Base-by-base conservation (phyloP, 306 rosid species). In the Castanospermum australe region DNA sequence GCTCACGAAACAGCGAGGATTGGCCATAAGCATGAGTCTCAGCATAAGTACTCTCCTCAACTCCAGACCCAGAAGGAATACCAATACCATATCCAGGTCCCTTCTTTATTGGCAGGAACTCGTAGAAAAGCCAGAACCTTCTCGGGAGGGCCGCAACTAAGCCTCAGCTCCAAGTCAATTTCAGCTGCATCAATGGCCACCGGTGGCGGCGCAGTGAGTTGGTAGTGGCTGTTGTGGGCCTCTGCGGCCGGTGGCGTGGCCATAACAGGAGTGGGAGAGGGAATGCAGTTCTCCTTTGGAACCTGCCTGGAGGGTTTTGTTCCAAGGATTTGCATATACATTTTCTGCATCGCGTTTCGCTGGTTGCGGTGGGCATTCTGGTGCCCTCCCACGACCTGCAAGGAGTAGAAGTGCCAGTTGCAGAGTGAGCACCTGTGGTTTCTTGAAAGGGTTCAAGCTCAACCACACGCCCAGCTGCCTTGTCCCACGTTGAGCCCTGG, bases 351-450 rank as follows among this genome's bases (percentile, higher is more conserved):
- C 20, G 25, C 71, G 10, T 45, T 62, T 6, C 63, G 41, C 2
- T 65, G 59, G 3, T n/a, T 21, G 20, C 83, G 60, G 41, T 83
- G 89, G 2, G 83, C 87, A 21, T 80, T 86, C 50, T 83, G 87
- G 61, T 86, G 89, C 60, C 89, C 81, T 8, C 83, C 85, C 0
- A 86, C 17, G 14, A 84, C 85, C 17, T 72, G 80, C 15, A 67
- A 2, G 32, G 81, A 56, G 2, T 28, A 12, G 39, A 83, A 86
- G 15, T 35, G 8, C 55, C 14, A 30, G 63, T 17, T 6, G 56
- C 83, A 86, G 20, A 25, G n/a, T 42, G 63, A 12, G 47, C 89
- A 83, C 15, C 24, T 1, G 80, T 45, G 48, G 6, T 5, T 1
- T 8, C 2, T 54, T 7, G 5, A 21, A 2, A 71, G 48, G 7